Base-by-base conservation (phyloP, 2,329 filamentous ascomycete species). In the Aspergillus japonicus region DNA sequence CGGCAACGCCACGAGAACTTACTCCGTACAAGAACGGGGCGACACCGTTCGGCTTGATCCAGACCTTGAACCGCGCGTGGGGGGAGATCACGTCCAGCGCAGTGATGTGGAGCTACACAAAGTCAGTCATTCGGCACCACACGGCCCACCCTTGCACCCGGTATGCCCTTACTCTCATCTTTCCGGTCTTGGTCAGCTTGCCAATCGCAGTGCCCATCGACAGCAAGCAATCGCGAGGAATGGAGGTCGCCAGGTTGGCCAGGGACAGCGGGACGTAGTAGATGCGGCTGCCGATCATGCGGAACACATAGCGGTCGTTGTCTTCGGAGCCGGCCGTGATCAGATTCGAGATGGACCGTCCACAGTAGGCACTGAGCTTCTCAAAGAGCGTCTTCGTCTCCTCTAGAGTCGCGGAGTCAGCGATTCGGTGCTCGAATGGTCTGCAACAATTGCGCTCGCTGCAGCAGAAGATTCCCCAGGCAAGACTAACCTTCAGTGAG, bases 21-120 rank as follows among this genome's bases (percentile, higher is more conserved):
- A 44, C 91, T 56, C 95, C 95, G 78, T 98, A 99, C 50, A 99
- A 80, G 76, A 96, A 98, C 1, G 95, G 94, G 92, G 97, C 96
- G 72, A 96, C 93, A 67, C 95, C 95, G 78, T 98, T 98, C 61
- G 88, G 85, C 79, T 96, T 96, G 67, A 99, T 89, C 92, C 93
- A 98, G 68, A 98, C 88, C 86, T 98, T 98, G 80, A 96, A 96
- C 61, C 95, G 84, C 49, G 94, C 94, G 76, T 97, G 92, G 66
- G 91, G 89, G 59, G 93, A 90, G 66, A 99, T 89, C 64, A 97
- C 86, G 64, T 92, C 89, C 60, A 99, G 83, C n/a, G 85, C 90
- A 1, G 94, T 98, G 73, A 98, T 91, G 80, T 97, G 93, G 57
- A 99, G 39, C 39, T 44, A 44, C 6, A 12, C 14, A 44, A 16